Evolutionary conservation across 352 stramenopile genomes (phyloP).

Genomic region (Phytophthora citricola): DNA sequence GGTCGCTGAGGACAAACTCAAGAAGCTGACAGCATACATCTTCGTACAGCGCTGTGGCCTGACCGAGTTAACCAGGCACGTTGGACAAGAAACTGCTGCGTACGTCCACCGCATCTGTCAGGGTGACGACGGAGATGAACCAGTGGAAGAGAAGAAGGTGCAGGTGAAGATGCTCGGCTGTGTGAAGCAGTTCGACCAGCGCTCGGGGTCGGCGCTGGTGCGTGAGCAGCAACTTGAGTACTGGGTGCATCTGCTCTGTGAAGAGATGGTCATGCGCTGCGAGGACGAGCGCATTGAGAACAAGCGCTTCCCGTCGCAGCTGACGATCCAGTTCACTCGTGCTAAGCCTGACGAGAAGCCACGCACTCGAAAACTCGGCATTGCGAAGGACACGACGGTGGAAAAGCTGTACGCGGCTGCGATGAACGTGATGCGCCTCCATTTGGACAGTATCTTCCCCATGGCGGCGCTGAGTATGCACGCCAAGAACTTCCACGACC

Average conservation of each 20-base stretch:
- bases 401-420: slow-evolving; percentile 61
- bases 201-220: slow-evolving; percentile 50
- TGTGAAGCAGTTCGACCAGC: slow-evolving; percentile 85
- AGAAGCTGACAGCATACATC: slow-evolving; percentile 44
- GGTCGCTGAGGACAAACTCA: slow-evolving; percentile 14
- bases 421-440: slow-evolving; percentile 57
- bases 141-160: slow-evolving; percentile 74
- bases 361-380: slow-evolving; percentile 52
- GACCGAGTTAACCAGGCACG: slow-evolving; percentile 52
- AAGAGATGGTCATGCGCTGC: slow-evolving; percentile 81
- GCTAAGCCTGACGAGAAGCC: slow-evolving; percentile 50
- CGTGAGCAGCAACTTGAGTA: slow-evolving; percentile 71
- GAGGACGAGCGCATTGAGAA: slow-evolving; percentile 83
- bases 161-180: slow-evolving; percentile 73
- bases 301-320: slow-evolving; percentile 73
- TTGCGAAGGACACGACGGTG: slow-evolving; percentile 63
- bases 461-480: slow-evolving; percentile 62
- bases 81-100: slow-evolving; percentile 68
- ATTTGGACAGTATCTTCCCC: slow-evolving; percentile 66
- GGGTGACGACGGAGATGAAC: slow-evolving; percentile 72
- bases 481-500: slow-evolving; percentile 73
- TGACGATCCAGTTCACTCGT: slow-evolving; percentile 62
- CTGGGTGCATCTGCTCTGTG: slow-evolving; percentile 74
- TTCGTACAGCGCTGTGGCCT: slow-evolving; percentile 67
- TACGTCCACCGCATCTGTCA: slow-evolving; percentile 67